A percentile compares a stretch with the other conserved stretches of the same genome.
These are phyloP conservation scores for Arctostaphylos glauca DNA, from an alignment of 148 eudicot species.

Conservation along the genomic window DNA sequence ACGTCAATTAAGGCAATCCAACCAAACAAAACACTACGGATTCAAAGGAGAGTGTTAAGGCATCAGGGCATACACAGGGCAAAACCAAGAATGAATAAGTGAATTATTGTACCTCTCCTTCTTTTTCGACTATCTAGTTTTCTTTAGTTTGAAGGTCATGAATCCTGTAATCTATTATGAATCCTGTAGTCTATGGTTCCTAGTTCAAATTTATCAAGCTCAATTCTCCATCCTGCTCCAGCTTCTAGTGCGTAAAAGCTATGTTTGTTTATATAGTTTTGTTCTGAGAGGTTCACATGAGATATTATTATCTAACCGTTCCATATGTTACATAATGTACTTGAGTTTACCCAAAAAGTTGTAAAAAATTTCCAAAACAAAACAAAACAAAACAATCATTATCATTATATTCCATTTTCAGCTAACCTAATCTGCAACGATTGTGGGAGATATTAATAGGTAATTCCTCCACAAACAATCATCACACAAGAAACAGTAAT, in stretches of 20 bases:
- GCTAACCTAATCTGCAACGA: not conserved
- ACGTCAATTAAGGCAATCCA: slow-evolving; percentile 5
- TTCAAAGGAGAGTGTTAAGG: not conserved
- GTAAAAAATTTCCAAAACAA: not conserved
- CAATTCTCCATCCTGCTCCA: not conserved
- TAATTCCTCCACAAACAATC: slow-evolving; percentile 6
- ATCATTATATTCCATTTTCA: not conserved
- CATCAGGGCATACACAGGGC: not conserved
- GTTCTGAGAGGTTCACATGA: not conserved
- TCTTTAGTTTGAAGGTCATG: not conserved
- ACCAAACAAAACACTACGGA: not conserved
- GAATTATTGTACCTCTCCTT: not conserved
- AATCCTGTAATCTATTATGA: not conserved
- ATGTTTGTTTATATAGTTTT: not conserved
- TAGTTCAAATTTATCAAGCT: not conserved
- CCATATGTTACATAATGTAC: not conserved
- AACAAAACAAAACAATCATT: slow-evolving; percentile 11
- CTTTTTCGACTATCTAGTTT: not conserved
- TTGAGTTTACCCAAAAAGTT: not conserved
- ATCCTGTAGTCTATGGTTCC: not conserved
- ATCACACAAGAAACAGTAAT: not conserved
- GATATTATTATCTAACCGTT: not conserved
- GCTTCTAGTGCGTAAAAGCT: not conserved
- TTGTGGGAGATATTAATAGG: not conserved
- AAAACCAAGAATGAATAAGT: not conserved